phyloP scores from a whole-genome alignment of 768 basidiomycete genomes.

The Suillus subluteus region DNA sequence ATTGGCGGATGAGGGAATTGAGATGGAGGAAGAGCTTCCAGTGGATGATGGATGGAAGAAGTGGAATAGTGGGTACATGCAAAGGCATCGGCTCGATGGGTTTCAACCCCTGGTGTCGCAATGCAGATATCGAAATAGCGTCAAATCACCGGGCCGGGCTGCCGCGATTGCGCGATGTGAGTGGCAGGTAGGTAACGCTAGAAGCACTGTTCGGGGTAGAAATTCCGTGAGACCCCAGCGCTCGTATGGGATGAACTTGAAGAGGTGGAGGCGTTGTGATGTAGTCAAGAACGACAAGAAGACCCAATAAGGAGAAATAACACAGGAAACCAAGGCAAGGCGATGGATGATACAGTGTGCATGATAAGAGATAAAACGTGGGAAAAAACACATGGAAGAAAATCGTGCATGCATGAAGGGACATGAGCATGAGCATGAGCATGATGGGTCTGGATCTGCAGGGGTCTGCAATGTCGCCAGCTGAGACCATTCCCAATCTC shows the following conservation, averaged over 20 bases:
- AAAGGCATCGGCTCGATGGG: not conserved
- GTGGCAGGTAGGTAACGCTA: not conserved
- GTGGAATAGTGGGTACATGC: not conserved
- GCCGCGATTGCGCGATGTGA: not conserved
- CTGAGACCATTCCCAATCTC: not conserved
- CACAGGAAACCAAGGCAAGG: slow-evolving; percentile 5
- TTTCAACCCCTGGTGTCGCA: not conserved
- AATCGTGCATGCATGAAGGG: not conserved
- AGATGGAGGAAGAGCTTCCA: not conserved
- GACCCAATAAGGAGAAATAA: slow-evolving; percentile 12
- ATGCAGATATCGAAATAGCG: not conserved
- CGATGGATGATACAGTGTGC: slow-evolving; percentile 8
- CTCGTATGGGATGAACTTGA: not conserved
- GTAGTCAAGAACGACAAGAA: slow-evolving; percentile 2
- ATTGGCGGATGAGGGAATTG: not conserved
- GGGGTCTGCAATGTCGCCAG: not conserved
- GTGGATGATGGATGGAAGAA: not conserved
- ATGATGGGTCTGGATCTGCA: not conserved
- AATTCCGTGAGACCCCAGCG: not conserved
- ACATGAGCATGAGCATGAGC: not conserved
- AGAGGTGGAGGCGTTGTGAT: not conserved
- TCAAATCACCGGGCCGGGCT: not conserved
- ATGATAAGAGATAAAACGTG: not conserved
- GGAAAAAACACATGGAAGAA: not conserved
- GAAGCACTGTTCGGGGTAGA: not conserved